Evolutionary conservation across 2,329 filamentous ascomycete genomes (phyloP).

Genomic region (Aspergillus pseudotamarii): DNA sequence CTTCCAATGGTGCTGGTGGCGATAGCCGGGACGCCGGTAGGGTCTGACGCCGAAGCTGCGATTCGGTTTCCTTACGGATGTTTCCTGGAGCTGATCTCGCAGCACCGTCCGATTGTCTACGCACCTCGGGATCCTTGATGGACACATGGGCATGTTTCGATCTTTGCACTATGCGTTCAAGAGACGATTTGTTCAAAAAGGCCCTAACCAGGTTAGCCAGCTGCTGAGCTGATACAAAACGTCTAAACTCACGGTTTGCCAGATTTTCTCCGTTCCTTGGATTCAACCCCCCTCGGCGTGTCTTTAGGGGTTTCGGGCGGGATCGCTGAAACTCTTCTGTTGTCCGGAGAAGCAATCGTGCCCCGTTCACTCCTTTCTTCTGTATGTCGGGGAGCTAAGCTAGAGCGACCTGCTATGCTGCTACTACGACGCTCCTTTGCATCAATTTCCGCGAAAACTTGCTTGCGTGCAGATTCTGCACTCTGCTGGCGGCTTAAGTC

Average conservation of each 20-base stretch:
- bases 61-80: not conserved
- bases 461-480: constrained; percentile 33
- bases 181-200: constrained; percentile 15
- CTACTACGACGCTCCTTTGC: constrained; percentile 15
- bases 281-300: not conserved
- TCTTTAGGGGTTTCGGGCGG: not conserved
- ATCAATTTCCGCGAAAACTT: constrained; percentile 22
- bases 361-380: not conserved
- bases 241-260: constrained; percentile 17
- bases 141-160: constrained; percentile 7
- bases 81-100: not conserved
- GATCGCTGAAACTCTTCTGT: not conserved
- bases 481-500: constrained; percentile 49
- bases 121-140: constrained; percentile 1
- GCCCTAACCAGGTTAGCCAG: constrained; percentile 10
- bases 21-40: constrained; percentile 9
- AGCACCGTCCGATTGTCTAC: constrained; percentile 17
- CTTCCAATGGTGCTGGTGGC: not conserved
- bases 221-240: not conserved
- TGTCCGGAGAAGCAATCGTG: not conserved
- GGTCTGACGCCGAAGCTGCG: constrained; percentile 5
- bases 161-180: constrained; percentile 20
- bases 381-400: not conserved
- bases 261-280: constrained; percentile 18
- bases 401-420: constrained; percentile 19